Conservation (phyloP, 2,329 filamentous ascomycete species). For the Calonectria crousiana region DNA sequence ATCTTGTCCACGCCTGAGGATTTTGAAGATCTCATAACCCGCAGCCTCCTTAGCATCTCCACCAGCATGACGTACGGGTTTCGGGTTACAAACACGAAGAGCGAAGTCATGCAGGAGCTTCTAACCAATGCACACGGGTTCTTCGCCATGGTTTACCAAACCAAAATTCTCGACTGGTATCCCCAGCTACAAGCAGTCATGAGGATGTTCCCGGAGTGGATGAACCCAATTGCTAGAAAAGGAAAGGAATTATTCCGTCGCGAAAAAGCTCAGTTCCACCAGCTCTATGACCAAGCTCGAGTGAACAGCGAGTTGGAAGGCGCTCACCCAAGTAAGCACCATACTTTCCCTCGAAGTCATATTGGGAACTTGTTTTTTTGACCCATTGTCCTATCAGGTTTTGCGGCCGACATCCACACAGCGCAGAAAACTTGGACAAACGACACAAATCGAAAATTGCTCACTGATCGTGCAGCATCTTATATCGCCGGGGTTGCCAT, state of each 20-base stretch:
- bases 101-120: not conserved
- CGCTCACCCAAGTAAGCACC: not conserved
- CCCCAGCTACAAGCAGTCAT: not conserved
- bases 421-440: not conserved
- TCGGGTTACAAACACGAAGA: not conserved
- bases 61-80: not conserved
- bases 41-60: not conserved
- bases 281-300: not conserved
- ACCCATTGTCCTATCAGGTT: not conserved
- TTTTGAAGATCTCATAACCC: not conserved
- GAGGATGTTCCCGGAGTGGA: not conserved
- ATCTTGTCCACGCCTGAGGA: not conserved
- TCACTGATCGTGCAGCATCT: not conserved
- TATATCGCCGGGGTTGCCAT: not conserved
- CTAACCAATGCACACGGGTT: not conserved
- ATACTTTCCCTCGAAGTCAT: not conserved
- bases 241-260: not conserved
- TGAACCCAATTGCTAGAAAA: not conserved
- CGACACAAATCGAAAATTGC: not conserved
- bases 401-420: not conserved
- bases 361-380: not conserved
- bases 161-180: not conserved
- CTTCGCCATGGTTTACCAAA: not conserved
- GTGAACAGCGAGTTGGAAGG: not conserved
- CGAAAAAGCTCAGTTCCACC: not conserved